Conservation (phyloP, 169 alveolate species). For the Plasmodium inui region DNA sequence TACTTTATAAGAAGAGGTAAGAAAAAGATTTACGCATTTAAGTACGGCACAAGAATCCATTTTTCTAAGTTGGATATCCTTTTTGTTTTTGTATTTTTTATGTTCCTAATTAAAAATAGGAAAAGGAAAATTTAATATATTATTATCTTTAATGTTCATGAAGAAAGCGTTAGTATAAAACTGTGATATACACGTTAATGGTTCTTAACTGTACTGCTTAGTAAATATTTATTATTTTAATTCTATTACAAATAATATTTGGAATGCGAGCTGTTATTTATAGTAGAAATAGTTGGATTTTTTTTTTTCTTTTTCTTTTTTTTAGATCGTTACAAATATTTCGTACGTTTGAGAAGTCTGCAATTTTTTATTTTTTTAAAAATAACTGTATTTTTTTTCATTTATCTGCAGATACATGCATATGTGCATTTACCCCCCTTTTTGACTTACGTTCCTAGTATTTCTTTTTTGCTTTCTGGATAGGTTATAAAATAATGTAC, state of each 20-base stretch:
- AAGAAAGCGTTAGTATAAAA: background rate
- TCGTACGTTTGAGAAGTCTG: no score
- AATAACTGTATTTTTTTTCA: no score
- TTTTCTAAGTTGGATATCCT: background rate
- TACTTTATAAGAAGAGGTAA: background rate
- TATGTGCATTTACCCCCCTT: no score
- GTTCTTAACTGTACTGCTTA: background rate
- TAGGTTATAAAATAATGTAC: no score
- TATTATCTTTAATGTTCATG: background rate
- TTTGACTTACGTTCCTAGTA: no score
- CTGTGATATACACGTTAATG: background rate
- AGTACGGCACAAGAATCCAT: background rate
- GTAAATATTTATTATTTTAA: background rate
- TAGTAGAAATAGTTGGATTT: background rate
- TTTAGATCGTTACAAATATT: no score
- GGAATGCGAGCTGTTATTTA: background rate
- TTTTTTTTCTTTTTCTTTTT: background rate
- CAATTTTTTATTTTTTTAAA: no score
- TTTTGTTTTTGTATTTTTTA: background rate
- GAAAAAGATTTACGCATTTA: background rate
- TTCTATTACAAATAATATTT: background rate
- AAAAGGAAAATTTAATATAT: background rate
- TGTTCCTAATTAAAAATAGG: background rate
- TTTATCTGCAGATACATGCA: no score
- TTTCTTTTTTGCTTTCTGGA: no score